These are phyloP conservation scores for Candida pseudoglaebosa DNA, from an alignment of 805 yeast species.

Conservation along the genomic window DNA sequence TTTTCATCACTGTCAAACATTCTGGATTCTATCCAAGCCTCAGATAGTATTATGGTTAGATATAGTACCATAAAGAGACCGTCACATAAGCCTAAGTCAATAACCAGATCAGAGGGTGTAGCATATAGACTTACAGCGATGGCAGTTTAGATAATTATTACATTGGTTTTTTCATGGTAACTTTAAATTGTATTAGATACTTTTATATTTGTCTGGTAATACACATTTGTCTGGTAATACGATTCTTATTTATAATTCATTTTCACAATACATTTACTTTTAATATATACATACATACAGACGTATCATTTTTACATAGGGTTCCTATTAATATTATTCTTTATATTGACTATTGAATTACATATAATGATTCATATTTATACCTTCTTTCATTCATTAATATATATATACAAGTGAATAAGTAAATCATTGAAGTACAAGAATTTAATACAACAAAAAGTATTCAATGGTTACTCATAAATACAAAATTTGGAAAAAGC, in stretches of 20 bases:
- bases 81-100: neutral
- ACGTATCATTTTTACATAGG: neutral
- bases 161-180: no score
- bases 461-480: slow-evolving; percentile 1
- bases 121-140: slow-evolving; percentile 3
- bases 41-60: neutral
- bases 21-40: neutral
- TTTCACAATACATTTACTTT: no score
- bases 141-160: neutral
- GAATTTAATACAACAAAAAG: neutral
- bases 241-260: no score
- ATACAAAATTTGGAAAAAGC: slow-evolving; percentile 2
- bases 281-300: no score
- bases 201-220: no score
- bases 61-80: slow-evolving; percentile 2
- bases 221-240: no score
- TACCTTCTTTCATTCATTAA: slow-evolving; percentile 3
- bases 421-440: neutral
- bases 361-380: no score
- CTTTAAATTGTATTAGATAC: no score
- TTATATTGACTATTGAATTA: no score
- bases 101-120: slow-evolving; percentile 4
- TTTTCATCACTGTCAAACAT: neutral
- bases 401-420: slow-evolving; percentile 5
- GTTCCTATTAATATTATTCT: no score